Percentiles rank a stretch among this genome's conserved stretches.
Conservation (phyloP, 2,329 filamentous ascomycete genomes). For the Hirsutella rhossiliensis region DNA sequence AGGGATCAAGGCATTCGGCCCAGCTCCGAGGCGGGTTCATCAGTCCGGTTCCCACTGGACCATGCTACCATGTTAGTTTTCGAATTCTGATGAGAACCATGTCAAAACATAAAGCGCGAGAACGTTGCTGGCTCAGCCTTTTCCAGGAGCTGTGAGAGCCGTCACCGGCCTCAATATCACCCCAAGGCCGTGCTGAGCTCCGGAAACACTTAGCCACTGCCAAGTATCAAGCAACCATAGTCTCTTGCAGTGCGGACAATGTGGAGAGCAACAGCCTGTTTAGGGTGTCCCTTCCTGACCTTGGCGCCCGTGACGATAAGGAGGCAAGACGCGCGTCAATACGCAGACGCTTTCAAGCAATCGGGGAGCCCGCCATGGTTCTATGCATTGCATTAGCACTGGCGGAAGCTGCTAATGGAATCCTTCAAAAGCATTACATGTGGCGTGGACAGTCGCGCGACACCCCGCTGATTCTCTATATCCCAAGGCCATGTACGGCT, state of each 20-base stretch:
- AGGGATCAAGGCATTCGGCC: too few relatives aligned
- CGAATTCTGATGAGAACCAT: too few relatives aligned
- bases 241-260: background rate
- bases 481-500: slow-evolving; percentile 35
- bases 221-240: too few relatives aligned
- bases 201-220: too few relatives aligned
- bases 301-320: slow-evolving; percentile 37
- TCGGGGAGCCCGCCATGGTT: slow-evolving; percentile 54
- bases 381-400: slow-evolving; percentile 46
- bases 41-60: too few relatives aligned
- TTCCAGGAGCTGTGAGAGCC: too few relatives aligned
- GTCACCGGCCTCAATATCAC: too few relatives aligned
- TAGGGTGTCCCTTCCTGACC: background rate
- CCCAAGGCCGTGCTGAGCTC: too few relatives aligned
- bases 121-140: too few relatives aligned
- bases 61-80: too few relatives aligned
- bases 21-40: too few relatives aligned
- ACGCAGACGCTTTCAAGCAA: slow-evolving; percentile 48
- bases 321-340: slow-evolving; percentile 49
- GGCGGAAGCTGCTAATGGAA: slow-evolving; percentile 46
- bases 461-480: background rate
- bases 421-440: slow-evolving; percentile 60
- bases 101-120: too few relatives aligned
- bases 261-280: background rate
- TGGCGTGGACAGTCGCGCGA: slow-evolving; percentile 38